These are phyloP conservation scores for Trifolium dubium DNA, from an alignment of 306 rosid species.

Conservation along the genomic window DNA sequence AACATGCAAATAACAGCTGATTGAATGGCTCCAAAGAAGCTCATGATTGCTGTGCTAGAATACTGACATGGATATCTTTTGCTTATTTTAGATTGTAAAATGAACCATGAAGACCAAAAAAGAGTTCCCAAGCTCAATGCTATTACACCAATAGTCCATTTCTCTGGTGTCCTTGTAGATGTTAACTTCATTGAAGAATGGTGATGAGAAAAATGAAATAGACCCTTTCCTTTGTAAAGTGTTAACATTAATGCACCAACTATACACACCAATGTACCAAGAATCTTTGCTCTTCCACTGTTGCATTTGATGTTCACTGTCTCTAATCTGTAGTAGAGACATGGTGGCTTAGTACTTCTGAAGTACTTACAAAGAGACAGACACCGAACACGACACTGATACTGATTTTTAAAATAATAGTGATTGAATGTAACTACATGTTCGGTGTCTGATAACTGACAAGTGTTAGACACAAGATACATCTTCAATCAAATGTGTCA, in stretches of 20 bases:
- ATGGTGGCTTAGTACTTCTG: background rate
- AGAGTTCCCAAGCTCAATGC: conserved; percentile 71
- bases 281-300: conserved; percentile 77
- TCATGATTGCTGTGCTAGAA: conserved; percentile 87
- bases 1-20: conserved; percentile 65
- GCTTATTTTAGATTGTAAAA: conserved; percentile 71
- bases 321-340: conserved; percentile 60
- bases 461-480: background rate
- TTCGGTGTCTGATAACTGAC: background rate
- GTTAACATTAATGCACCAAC: conserved; percentile 69
- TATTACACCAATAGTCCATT: conserved; percentile 74
- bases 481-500: background rate
- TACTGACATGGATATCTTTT: conserved; percentile 82
- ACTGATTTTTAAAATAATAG: background rate
- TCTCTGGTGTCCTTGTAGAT: conserved; percentile 43
- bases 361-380: background rate
- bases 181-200: conserved; percentile 28
- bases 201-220: conserved; percentile 48
- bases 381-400: background rate
- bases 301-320: conserved; percentile 67
- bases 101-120: conserved; percentile 86
- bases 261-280: conserved; percentile 74
- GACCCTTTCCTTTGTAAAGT: conserved; percentile 66
- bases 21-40: conserved; percentile 85
- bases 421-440: background rate